Conservation (phyloP, 1,284 basidiomycete species). For the Naganishia sp. region DNA sequence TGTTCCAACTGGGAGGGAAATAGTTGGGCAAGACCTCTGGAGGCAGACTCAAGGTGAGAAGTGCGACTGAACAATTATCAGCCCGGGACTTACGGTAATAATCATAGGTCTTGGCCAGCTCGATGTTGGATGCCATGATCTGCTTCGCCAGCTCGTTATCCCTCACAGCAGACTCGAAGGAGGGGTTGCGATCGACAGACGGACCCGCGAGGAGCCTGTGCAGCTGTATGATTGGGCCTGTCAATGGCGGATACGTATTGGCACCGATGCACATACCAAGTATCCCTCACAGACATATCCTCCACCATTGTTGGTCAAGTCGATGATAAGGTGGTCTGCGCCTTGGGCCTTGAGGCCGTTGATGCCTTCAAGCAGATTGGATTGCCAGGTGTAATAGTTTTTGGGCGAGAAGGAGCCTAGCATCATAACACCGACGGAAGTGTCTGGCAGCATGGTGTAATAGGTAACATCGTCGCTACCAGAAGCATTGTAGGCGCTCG, state of each 20-base stretch:
- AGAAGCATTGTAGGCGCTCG: conserved; percentile 56
- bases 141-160: conserved; percentile 18
- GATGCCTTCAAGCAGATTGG: conserved; percentile 58
- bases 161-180: conserved; percentile 17
- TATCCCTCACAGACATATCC: conserved; percentile 34
- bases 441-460: conserved; percentile 61
- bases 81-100: conserved; percentile 8
- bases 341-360: conserved; percentile 58
- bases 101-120: conserved; percentile 22
- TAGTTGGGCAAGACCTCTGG: conserved; percentile 21
- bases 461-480: conserved; percentile 60
- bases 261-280: neutral
- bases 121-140: conserved; percentile 24
- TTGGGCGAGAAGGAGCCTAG: conserved; percentile 61
- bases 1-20: conserved; percentile 16
- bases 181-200: conserved; percentile 24
- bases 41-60: neutral
- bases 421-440: conserved; percentile 60
- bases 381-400: conserved; percentile 61
- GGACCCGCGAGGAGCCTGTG: conserved; percentile 27
- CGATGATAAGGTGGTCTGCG: conserved; percentile 61
- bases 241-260: neutral
- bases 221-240: neutral
- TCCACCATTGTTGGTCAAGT: conserved; percentile 66
- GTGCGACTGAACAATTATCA: neutral